These are phyloP conservation scores for Exophiala bonariae DNA, from an alignment of 2,329 filamentous ascomycete species.

Conservation along the genomic window DNA sequence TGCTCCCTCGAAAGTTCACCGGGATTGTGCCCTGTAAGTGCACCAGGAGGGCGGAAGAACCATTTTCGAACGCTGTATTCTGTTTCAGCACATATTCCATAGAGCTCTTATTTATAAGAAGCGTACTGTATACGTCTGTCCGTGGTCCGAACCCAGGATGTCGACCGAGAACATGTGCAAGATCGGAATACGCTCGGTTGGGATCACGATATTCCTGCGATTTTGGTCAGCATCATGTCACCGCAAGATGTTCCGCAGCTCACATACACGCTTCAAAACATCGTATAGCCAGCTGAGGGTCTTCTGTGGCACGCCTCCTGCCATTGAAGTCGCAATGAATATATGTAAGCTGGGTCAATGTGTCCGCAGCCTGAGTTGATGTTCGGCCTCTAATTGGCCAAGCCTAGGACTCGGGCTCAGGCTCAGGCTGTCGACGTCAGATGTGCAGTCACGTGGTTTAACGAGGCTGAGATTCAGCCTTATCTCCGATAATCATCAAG, in stretches of 20 bases:
- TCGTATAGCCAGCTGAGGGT: constrained; percentile 95
- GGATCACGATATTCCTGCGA: constrained; percentile 87
- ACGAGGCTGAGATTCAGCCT: too few relatives aligned
- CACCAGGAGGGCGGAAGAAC: constrained; percentile 79
- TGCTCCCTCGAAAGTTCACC: constrained; percentile 84
- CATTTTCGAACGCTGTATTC: constrained; percentile 77
- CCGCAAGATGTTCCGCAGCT: neutral
- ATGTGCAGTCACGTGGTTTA: too few relatives aligned
- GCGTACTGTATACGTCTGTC: constrained; percentile 92
- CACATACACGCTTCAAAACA: constrained; percentile 71
- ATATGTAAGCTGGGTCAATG: neutral
- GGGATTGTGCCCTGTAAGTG: constrained; percentile 85
- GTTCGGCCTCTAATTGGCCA: constrained; percentile 8
- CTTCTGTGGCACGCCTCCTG: constrained; percentile 78
- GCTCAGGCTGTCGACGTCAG: too few relatives aligned
- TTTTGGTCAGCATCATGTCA: neutral
- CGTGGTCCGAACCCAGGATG: constrained; percentile 75
- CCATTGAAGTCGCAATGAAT: constrained; percentile 38
- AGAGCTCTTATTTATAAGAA: neutral
- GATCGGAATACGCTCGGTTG: constrained; percentile 88
- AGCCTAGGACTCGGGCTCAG: too few relatives aligned
- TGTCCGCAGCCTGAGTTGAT: constrained; percentile 2
- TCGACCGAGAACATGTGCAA: constrained; percentile 76
- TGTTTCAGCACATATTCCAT: constrained; percentile 13
- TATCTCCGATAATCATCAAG: too few relatives aligned